Evolutionary conservation across 805 yeast species (phyloP), one percentile per base, ranked within the genome.

Genomic region (Pichia nanzhaoensis): DNA sequence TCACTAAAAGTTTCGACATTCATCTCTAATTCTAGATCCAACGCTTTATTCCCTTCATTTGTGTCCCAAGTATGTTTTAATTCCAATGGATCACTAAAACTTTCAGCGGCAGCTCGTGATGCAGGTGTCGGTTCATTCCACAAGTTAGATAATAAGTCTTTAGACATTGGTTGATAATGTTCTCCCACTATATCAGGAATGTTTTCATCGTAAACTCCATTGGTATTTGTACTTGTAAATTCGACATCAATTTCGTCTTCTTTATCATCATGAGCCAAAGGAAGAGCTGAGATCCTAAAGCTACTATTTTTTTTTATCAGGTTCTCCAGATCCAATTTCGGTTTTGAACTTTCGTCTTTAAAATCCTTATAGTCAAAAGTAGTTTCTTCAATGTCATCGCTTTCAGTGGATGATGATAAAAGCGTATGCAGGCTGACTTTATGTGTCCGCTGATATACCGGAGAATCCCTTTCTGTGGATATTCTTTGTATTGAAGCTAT

Each of bases 191-290:
- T 72, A 3, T 61, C 61, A 24, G 45, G 46, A 4, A 39, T 27
- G 14, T 36, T 14, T n/a, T 42, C 43, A 30, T 46, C 43, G 12
- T 46, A 46, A 3, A 16, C 13, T 3, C 43, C 49, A 30, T 46
- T 42, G 3, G n/a, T 38, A 12, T 59, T 33, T 13, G 27, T 37
- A 24, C 46, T 37, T 12, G 24, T 57, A 5, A 83, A 75, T 19
- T 70, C 70, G 34, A 59, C 56, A 49, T 80, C 85, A n/a, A 78
- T 64, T 42, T 71, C 75, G 35, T 63, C 63, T 21, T 66, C 71
- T 31, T 63, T 60, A 27, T 47, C 60, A 12, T 48, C 47, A 30
- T 30, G 33, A 13, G 12, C 5, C 6, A 14, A 30, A 30, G 14
- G 16, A 30, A 30, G 16, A 5, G 14, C n/a, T 13, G 14, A 13